A percentile compares a stretch with the other conserved stretches of the same genome.
Conservation (phyloP, 2,329 filamentous ascomycete species). For the Cladosporium oxysporum region DNA sequence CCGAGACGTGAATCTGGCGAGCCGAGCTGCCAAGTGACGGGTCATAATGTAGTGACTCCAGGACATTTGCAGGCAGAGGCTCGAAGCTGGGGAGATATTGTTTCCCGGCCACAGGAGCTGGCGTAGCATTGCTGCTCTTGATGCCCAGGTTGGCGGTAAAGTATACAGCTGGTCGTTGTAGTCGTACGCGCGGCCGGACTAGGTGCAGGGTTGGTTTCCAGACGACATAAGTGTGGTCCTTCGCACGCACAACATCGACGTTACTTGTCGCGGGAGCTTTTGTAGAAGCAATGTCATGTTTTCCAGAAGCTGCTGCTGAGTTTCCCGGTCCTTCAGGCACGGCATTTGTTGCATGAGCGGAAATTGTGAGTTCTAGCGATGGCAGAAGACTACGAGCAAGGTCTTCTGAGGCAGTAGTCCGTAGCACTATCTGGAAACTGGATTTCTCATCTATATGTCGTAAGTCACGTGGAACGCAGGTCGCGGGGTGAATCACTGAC, state of each 20-base stretch:
- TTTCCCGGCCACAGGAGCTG: conserved; percentile 56
- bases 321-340: conserved; percentile 33
- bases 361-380: conserved; percentile 31
- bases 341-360: conserved; percentile 37
- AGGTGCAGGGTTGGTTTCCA: conserved; percentile 35
- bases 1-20: conserved; percentile 65
- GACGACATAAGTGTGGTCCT: conserved; percentile 30
- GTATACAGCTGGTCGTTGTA: conserved; percentile 66
- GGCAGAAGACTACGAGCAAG: conserved; percentile 28
- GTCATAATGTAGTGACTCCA: conserved; percentile 71
- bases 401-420: conserved; percentile 25
- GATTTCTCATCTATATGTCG: conserved; percentile 33
- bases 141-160: conserved; percentile 49
- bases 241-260: conserved; percentile 26
- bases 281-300: conserved; percentile 33
- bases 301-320: conserved; percentile 33
- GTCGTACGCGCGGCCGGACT: conserved; percentile 55
- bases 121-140: conserved; percentile 37
- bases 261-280: conserved; percentile 20
- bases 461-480: conserved; percentile 20
- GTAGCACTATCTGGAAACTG: conserved; percentile 29
- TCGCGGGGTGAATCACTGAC: conserved; percentile 22
- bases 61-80: conserved; percentile 72
- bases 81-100: conserved; percentile 71
- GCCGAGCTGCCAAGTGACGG: conserved; percentile 58